Conservation (phyloP, 2,329 filamentous ascomycete genomes). For the Penicillium sp. region DNA sequence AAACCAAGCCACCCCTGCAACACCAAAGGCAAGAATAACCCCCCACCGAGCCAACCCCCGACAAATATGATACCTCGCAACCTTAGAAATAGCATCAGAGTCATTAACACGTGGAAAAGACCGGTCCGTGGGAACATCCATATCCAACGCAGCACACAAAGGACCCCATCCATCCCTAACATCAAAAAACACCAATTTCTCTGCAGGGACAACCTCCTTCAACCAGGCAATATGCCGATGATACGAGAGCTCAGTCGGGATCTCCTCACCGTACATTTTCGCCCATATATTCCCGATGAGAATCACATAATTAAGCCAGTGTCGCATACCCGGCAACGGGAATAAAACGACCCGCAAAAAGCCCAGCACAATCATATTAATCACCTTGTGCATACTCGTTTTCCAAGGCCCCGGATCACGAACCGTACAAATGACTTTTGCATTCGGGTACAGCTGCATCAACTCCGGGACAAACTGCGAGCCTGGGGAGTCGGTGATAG, state of each 20-base stretch:
- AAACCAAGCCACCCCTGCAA: slow-evolving; percentile 9
- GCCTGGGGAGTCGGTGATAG: slow-evolving; percentile 45
- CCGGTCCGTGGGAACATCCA: slow-evolving; percentile 30
- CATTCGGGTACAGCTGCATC: slow-evolving; percentile 46
- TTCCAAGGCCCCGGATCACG: slow-evolving; percentile 22
- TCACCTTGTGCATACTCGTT: slow-evolving; percentile 19
- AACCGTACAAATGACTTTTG: slow-evolving; percentile 43
- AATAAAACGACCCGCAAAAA: slow-evolving; percentile 19
- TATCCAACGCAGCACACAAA: slow-evolving; percentile 42
- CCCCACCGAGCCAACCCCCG: slow-evolving; percentile 29
- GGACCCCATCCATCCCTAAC: slow-evolving; percentile 44
- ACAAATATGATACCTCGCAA: slow-evolving; percentile 18
- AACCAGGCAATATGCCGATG: slow-evolving; percentile 23
- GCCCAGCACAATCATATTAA: slow-evolving; percentile 14
- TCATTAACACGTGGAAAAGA: slow-evolving; percentile 40
- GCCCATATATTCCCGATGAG: slow-evolving; percentile 18
- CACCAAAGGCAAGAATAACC: slow-evolving; percentile 17
- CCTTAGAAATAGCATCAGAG: slow-evolving; percentile 17
- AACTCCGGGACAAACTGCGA: slow-evolving; percentile 43
- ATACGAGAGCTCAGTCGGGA: slow-evolving; percentile 12
- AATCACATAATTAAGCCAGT: slow-evolving; percentile 19
- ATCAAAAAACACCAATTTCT: slow-evolving; percentile 35
- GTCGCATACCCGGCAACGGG: slow-evolving; percentile 22
- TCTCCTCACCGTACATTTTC: slow-evolving; percentile 13
- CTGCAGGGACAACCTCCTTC: slow-evolving; percentile 24